A percentile compares a stretch with the other conserved stretches of the same genome.
phyloP scores from a whole-genome alignment of 2,329 filamentous ascomycete genomes.

The Coleophoma eucalyptorum region DNA sequence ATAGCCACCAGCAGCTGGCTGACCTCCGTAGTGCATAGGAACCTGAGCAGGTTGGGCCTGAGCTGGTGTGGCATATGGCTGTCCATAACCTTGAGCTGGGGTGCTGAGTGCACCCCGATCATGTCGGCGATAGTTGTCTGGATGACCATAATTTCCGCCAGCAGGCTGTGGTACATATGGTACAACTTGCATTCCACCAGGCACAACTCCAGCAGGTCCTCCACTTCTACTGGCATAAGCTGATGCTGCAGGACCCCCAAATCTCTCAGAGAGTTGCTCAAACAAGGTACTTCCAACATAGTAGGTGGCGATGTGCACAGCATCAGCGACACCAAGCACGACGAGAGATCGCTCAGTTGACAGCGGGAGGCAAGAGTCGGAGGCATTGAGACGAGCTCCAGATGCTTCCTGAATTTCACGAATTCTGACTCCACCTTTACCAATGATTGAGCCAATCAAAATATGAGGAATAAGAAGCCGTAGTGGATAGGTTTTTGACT shows the following conservation, averaged over 20 bases:
- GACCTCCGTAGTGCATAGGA: conserved; percentile 70
- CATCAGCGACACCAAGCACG: conserved; percentile 95
- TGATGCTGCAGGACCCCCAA: conserved; percentile 93
- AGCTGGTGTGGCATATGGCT: conserved; percentile 48
- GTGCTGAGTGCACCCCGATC: conserved; percentile 71
- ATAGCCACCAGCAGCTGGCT: conserved; percentile 64
- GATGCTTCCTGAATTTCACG: conserved; percentile 98
- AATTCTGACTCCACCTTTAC: conserved; percentile 92
- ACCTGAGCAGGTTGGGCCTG: conserved; percentile 55
- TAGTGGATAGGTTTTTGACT: conserved; percentile 96
- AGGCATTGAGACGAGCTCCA: conserved; percentile 92
- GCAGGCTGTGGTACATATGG: conserved; percentile 93
- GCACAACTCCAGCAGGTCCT: conserved; percentile 87
- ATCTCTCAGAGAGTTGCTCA: conserved; percentile 94
- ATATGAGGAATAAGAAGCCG: conserved; percentile 95
- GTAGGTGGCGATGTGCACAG: conserved; percentile 97
- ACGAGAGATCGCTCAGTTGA: conserved; percentile 98
- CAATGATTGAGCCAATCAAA: conserved; percentile 97
- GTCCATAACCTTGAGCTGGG: conserved; percentile 70
- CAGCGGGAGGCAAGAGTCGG: conserved; percentile 87
- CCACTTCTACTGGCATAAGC: conserved; percentile 95
- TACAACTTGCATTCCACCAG: conserved; percentile 98
- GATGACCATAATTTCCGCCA: conserved; percentile 86
- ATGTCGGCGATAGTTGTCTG: conserved; percentile 79
- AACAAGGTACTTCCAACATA: conserved; percentile 98